Conservation (phyloP, 2,329 filamentous ascomycete genomes). For the Verticillium dahliae region DNA sequence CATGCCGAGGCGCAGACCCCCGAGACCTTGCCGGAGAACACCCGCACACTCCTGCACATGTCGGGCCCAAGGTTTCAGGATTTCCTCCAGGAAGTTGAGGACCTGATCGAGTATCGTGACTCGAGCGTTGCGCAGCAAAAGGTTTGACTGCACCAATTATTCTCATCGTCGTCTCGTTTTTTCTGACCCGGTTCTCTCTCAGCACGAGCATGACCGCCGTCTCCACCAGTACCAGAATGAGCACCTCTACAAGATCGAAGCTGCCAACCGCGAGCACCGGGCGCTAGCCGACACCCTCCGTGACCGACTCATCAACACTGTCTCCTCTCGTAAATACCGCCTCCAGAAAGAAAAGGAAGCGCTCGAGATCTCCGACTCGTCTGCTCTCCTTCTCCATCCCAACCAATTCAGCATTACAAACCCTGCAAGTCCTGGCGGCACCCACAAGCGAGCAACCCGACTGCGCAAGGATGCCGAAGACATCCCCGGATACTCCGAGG, state of each 20-base stretch:
- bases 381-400: slow-evolving; percentile 58
- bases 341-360: slow-evolving; percentile 62
- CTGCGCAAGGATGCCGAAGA: slow-evolving; percentile 57
- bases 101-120: slow-evolving; percentile 82
- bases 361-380: slow-evolving; percentile 60
- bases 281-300: slow-evolving; percentile 54
- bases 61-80: slow-evolving; percentile 80
- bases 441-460: slow-evolving; percentile 58
- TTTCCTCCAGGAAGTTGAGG: slow-evolving; percentile 81
- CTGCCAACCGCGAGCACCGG: slow-evolving; percentile 55
- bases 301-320: slow-evolving; percentile 58
- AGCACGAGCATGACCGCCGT: slow-evolving; percentile 60
- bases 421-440: slow-evolving; percentile 56
- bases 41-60: slow-evolving; percentile 58
- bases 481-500: slow-evolving; percentile 44
- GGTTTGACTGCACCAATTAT: slow-evolving; percentile 43
- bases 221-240: slow-evolving; percentile 53
- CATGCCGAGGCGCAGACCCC: slow-evolving; percentile 39
- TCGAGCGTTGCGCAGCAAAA: slow-evolving; percentile 73
- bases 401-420: slow-evolving; percentile 63
- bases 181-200: slow-evolving; percentile 1
- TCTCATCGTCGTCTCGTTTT: background rate
- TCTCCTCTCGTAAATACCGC: slow-evolving; percentile 58
- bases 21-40: slow-evolving; percentile 30
- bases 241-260: slow-evolving; percentile 54